These are phyloP conservation scores for Acacia crassicarpa DNA, from an alignment of 306 rosid species.

Conservation along the genomic window DNA sequence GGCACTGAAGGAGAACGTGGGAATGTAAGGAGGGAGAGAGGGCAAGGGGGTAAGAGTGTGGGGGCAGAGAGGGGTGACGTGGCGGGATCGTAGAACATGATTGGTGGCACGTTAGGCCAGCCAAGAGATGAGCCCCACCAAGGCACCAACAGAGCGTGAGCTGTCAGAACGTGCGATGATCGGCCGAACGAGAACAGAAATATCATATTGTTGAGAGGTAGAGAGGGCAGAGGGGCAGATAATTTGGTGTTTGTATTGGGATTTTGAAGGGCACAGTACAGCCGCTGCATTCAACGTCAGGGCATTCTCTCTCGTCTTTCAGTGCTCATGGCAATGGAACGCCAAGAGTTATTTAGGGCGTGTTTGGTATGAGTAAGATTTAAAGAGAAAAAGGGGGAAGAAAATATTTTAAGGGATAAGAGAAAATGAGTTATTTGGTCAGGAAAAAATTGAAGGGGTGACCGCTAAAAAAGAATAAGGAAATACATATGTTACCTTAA, in stretches of 20 bases:
- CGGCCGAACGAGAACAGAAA: constrained; percentile 28
- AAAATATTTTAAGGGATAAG: too few species aligned
- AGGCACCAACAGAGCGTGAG: constrained; percentile 52
- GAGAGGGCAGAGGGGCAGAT: not conserved
- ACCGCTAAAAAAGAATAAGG: too few species aligned
- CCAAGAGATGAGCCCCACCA: constrained; percentile 41
- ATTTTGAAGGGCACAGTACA: constrained; percentile 33
- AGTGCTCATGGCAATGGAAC: too few species aligned
- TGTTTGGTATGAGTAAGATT: too few species aligned
- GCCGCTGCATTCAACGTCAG: constrained; percentile 51
- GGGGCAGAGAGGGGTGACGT: constrained; percentile 38
- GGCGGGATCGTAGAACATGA: constrained; percentile 59
- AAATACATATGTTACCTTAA: too few species aligned
- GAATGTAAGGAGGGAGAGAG: constrained; percentile 15
- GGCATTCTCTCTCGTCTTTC: not conserved
- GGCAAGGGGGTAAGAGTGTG: not conserved
- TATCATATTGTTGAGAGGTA: not conserved
- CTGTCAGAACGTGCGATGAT: constrained; percentile 63
- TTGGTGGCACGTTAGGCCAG: constrained; percentile 60
- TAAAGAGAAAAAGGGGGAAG: too few species aligned
- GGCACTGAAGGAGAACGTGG: constrained; percentile 49
- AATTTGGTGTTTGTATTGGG: constrained; percentile 19
- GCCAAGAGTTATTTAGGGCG: too few species aligned
- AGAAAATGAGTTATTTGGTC: too few species aligned
- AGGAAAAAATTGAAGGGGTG: too few species aligned